phyloP scores from a whole-genome alignment of 345 rosid species.

The Salix brachista region DNA sequence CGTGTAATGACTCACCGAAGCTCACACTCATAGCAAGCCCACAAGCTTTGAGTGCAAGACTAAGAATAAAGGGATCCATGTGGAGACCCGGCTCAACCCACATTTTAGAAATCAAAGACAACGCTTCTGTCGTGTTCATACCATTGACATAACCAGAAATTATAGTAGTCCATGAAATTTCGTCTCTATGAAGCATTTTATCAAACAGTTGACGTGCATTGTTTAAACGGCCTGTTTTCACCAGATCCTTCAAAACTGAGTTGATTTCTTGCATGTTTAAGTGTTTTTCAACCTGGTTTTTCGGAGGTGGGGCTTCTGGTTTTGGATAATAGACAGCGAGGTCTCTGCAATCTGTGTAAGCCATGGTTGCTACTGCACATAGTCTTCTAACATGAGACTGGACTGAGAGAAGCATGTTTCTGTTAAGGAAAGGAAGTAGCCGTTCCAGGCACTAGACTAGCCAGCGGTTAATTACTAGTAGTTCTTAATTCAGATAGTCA shows the following conservation, averaged over 20 bases:
- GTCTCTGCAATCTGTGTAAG: conserved; percentile 11
- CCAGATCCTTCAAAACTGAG: conserved; percentile 30
- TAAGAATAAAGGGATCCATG: conserved; percentile 62
- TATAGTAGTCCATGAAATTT: conserved; percentile 68
- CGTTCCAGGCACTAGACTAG: neutral
- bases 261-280: conserved; percentile 36
- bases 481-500: no score
- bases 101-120: conserved; percentile 59
- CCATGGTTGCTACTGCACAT: conserved; percentile 13
- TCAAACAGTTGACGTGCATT: conserved; percentile 73
- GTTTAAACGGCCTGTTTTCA: conserved; percentile 32
- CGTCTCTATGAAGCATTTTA: conserved; percentile 60
- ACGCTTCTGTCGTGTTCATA: conserved; percentile 43
- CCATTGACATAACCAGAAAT: conserved; percentile 64
- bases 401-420: conserved; percentile 16
- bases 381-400: conserved; percentile 19
- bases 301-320: neutral
- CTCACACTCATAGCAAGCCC: conserved; percentile 37
- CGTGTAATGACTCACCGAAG: conserved; percentile 69
- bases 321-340: conserved; percentile 2
- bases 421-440: neutral
- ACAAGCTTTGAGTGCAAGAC: conserved; percentile 73
- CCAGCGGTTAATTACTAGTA: neutral
- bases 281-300: conserved; percentile 11
- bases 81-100: conserved; percentile 47